phyloP scores from a whole-genome alignment of 78 protist genomes.

The Ministeria vibrans region DNA sequence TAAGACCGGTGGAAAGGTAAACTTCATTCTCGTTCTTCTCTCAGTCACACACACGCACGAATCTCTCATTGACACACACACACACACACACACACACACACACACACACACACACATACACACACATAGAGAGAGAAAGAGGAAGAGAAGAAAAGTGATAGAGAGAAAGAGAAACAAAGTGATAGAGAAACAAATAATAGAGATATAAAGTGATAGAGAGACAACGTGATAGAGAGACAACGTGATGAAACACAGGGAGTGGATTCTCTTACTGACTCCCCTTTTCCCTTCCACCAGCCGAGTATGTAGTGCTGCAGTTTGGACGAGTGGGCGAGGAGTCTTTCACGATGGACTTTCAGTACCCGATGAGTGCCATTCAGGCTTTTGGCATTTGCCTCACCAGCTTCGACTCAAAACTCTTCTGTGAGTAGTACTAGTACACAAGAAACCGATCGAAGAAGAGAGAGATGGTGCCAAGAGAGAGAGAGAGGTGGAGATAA shows the following conservation, averaged over 20 bases:
- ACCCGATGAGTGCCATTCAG: slow-evolving; percentile 37
- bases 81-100: background rate
- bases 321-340: slow-evolving; percentile 20
- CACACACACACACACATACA: background rate
- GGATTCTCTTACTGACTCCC: background rate
- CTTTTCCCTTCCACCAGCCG: background rate
- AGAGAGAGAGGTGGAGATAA: too few species aligned
- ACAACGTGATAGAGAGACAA: too few species aligned
- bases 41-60: background rate
- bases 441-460: too few species aligned
- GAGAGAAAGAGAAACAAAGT: background rate
- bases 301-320: slow-evolving; percentile 38
- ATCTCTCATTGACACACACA: background rate
- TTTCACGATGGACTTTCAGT: slow-evolving; percentile 42
- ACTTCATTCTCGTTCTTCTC: too few species aligned
- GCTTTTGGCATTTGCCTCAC: slow-evolving; percentile 41
- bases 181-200: background rate
- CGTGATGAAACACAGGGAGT: too few species aligned
- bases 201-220: too few species aligned
- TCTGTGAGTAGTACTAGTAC: too few species aligned
- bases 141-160: too few species aligned
- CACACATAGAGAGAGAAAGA: background rate
- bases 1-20: too few species aligned
- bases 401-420: slow-evolving; percentile 42
- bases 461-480: too few species aligned